Evolutionary conservation across 352 stramenopile genomes (phyloP), one percentile per base, ranked within the genome.

Genomic region (Hyaloperonospora arabidopsidis): DNA sequence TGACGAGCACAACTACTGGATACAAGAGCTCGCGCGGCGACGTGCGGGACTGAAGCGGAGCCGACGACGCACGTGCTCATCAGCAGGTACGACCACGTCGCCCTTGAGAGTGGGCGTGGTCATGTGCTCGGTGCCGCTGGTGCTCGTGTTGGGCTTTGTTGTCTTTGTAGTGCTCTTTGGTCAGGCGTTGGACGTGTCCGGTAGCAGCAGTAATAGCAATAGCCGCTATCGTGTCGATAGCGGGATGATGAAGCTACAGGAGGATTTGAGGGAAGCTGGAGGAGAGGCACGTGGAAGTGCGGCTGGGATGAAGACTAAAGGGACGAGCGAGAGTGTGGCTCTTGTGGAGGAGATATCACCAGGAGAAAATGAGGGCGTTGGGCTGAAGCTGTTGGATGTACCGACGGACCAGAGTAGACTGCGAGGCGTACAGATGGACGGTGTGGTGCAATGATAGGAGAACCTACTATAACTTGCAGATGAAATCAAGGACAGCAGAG

Each of bases 81-180:
- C 64, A 21, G 67, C 70, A 49, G 50, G 67, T 61, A 59, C 75
- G 45, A 71, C 71, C 32, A 70, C 62, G 43, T 79, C 74, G 1
- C 59, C 69, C n/a, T 70, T 79, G 45, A 77, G 76, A 39, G 69
- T 80, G 6, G 78, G 61, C 32, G 61, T 67, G 19, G 68, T 89
- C 63, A 86, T 89, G 78, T 89, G 72, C 59, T 86, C 76, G 0
- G 78, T 89, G 57, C 78, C 78, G 19, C 54, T 89, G 28, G 40
- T 80, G 36, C 62, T 87, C 11, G 67, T 87, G 19, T 44, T 84
- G 12, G 59, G 71, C 29, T 89, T 86, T 49, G 53, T 80, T 22
- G 45, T 87, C 36, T 70, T 84, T 47, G 62, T 87, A 48, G 52
- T 84, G 47, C 47, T 79, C 22, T 72, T 75, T 32, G 74, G 70